Evolutionary conservation across 345 rosid species (phyloP).

Genomic region (Hypericum perforatum): DNA sequence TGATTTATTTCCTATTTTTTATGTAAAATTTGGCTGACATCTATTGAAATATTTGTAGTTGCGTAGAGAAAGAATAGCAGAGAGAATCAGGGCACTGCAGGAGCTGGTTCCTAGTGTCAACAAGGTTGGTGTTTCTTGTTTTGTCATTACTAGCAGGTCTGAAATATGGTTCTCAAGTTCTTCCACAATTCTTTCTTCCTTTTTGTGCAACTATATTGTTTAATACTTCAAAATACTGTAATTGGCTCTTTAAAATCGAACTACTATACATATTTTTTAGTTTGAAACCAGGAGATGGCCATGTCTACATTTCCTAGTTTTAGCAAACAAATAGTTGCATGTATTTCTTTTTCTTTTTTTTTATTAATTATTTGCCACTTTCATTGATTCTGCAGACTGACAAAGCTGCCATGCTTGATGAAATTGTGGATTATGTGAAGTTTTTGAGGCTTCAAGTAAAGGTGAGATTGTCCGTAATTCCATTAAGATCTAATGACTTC

Average conservation of each 20-base stretch:
- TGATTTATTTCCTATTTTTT: background rate
- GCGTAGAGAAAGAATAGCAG: slow-evolving; percentile 97
- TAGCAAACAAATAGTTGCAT: slow-evolving; percentile 7
- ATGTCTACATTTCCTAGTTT: too few species aligned
- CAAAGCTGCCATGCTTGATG: slow-evolving; percentile 98
- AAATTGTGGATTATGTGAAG: slow-evolving; percentile 97
- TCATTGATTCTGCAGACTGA: slow-evolving; percentile 49
- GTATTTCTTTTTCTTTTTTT: background rate
- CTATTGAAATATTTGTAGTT: slow-evolving; percentile 32
- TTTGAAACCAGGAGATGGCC: too few species aligned
- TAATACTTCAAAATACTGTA: too few species aligned
- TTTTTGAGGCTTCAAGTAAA: slow-evolving; percentile 98
- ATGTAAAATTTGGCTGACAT: slow-evolving; percentile 2
- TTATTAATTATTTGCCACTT: slow-evolving; percentile 1
- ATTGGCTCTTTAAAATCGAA: too few species aligned
- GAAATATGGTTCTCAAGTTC: background rate
- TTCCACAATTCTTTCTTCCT: background rate
- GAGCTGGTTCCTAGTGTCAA: slow-evolving; percentile 97
- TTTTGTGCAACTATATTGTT: too few species aligned
- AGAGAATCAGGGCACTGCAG: slow-evolving; percentile 92
- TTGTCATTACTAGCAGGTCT: background rate
- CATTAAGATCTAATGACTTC: background rate
- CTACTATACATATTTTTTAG: too few species aligned
- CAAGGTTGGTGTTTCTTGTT: slow-evolving; percentile 44
- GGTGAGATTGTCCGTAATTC: slow-evolving; percentile 30